These are phyloP conservation scores for Erythrobasidium yunnanense DNA, from an alignment of 768 basidiomycete species.

Conservation along the genomic window DNA sequence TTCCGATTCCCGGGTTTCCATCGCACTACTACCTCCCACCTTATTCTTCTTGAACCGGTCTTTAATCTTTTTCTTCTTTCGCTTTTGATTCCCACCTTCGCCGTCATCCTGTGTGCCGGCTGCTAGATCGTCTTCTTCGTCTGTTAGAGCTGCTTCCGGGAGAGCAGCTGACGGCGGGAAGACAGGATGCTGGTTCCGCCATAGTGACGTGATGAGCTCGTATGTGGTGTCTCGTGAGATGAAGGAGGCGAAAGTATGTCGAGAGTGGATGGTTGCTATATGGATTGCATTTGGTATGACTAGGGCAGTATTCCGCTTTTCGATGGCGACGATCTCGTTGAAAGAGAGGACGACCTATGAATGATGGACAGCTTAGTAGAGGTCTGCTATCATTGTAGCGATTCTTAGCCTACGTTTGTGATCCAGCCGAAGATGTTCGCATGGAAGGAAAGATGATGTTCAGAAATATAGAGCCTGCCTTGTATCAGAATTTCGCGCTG, in stretches of 20 bases:
- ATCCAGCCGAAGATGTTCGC: slow-evolving; percentile 99
- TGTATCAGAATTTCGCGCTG: slow-evolving; percentile 94
- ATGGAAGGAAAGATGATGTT: slow-evolving; percentile 98
- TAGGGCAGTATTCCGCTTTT: slow-evolving; percentile 95
- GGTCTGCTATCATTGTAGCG: neutral
- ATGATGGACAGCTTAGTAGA: neutral
- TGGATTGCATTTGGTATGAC: slow-evolving; percentile 95
- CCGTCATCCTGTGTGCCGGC: slow-evolving; percentile 19
- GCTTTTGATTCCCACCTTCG: slow-evolving; percentile 26
- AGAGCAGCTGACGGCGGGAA: slow-evolving; percentile 39
- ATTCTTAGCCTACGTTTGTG: slow-evolving; percentile 67
- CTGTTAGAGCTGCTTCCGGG: slow-evolving; percentile 31
- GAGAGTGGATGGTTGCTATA: slow-evolving; percentile 66
- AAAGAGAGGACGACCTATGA: slow-evolving; percentile 73
- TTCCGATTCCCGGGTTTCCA: neutral
- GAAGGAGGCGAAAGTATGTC: slow-evolving; percentile 93
- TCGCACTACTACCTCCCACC: neutral
- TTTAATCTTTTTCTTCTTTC: neutral
- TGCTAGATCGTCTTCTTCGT: slow-evolving; percentile 7
- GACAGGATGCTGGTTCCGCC: slow-evolving; percentile 77
- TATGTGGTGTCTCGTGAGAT: slow-evolving; percentile 89
- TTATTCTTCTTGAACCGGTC: slow-evolving; percentile 5
- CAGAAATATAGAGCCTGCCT: slow-evolving; percentile 89
- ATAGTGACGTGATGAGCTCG: slow-evolving; percentile 91
- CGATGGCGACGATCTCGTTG: slow-evolving; percentile 69